Base-by-base conservation (phyloP, 495 filamentous ascomycete species). In the Aspergillus kassunensis region DNA sequence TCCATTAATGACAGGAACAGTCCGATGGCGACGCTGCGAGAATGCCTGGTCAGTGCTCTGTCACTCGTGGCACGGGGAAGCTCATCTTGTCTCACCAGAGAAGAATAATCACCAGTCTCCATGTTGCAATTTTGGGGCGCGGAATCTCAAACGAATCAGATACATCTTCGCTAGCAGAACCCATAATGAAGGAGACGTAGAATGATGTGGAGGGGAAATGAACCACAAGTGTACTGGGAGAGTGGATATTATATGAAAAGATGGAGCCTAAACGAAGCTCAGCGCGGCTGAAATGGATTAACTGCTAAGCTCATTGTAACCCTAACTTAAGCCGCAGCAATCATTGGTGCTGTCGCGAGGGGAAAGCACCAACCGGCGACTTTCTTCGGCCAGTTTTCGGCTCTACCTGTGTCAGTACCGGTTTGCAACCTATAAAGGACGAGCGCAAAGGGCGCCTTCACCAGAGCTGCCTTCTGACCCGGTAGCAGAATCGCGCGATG, bases 1-100 rank as follows among this genome's bases (percentile, higher is more conserved):
- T 47, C 44, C 27, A 47, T 47, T n/a, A 47, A 34, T 4, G 44
- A 47, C 29, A 47, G 18, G 29, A 47, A 47, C n/a, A 47, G 44
- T 7, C 44, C 44, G 27, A 47, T 45, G 43, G 43, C 43, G 24
- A 45, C 33, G 24, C 43, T 45, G 43, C 8, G 13, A 20, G n/a
- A 18, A 18, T 3, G n/a, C 3, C 16, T 37, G n/a, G 35, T 37
- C 8, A 37, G 15, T 18, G 6, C 8, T 37, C 35, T 13, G 10
- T 37, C 35, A 37, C 35, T 3, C 18, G 10, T 37, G 6, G n/a
- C 13, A 13, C 35, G 31, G 13, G 3, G 10, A 4, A 12, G 4
- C 31, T 12, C 29, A 6, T 34, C 15, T 10, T 16, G 13, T 11
- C 35, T 37, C 35, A 37, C 35, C 35, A 37, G 19, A 37, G 35